Evolutionary conservation across 176 grass and related monocot genomes (phyloP), one percentile per base, ranked within the genome.

Genomic region (Poa pratensis): DNA sequence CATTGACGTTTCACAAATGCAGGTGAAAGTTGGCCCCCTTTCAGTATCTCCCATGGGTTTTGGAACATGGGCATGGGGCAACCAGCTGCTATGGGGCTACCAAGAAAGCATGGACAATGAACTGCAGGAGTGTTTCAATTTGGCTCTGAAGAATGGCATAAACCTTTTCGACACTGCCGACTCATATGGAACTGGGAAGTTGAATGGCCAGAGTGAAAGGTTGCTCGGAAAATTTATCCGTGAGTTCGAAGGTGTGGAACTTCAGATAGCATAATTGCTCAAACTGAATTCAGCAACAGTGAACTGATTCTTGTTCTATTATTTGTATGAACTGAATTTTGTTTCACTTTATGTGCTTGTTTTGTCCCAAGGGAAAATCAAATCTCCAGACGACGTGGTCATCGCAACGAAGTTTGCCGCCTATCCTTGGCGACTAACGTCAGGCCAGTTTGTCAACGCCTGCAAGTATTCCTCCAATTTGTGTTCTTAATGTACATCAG

Each of bases 321-420:
- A 40, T 80, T 55, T 74, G 50, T 52, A 2, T 51, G 11, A 11
- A 26, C 46, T 81, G 9, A 28, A 54, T 30, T 39, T 57, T 16
- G 27, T 81, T 49, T 48, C 48, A 70, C 48, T 71, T 42, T 57
- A 22, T 63, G 77, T 11, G 24, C 76, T 60, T 32, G 1, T 74
- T 30, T 26, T 53, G 5, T 88, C 20, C 6, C 73, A 37, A 96
- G 96, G 93, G 69, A 52, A 55, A 1, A 90, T 62, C 69, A 92
- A 81, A 22, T 82, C 80, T 34, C 88, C 78, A 59, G 84, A 98
- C 48, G 84, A 94, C 59, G 87, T 98, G 79, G 71, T 95, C 20
- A 94, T 98, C 83, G 93, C 96, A 43, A 98, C 96, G 12, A 98
- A 98, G 65, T 98, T 98, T 92, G 96, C 96, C 14, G 91, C 96